Base-by-base conservation (phyloP, 106 monocot genomes). In the Dendrobium chrysotoxum region DNA sequence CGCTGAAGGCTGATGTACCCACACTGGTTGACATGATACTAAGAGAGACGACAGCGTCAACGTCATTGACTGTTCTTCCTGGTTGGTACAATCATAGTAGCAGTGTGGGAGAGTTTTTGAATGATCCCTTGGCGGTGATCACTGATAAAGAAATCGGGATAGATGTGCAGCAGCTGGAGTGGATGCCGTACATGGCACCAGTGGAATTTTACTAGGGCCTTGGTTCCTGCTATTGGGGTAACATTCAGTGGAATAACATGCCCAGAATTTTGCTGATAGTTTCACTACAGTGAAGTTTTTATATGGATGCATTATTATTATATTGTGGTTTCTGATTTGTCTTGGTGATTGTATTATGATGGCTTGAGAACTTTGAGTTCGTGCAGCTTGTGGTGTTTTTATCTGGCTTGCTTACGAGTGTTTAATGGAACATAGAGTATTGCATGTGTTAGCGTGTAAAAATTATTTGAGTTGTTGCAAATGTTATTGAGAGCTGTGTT, bases 111-210 rank as follows among this genome's bases (percentile, higher is more conserved):
- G 84, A 83, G 67, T 53, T 64, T 23, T 86, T 86, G 10, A 88
- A 88, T 67, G 85, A 86, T 31, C 86, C 79, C 71, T 83, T 87
- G n/a, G 83, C 86, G 1, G 58, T 78, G 23, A 86, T 88, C 70
- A 70, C 30, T 1, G 86, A 84, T 5, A 85, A 88, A 1, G 85
- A 84, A 5, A 26, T 86, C 8, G 79, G 86, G 28, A 58, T 88
- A 5, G 86, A 88, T 28, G 77, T 88, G 80, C 87, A 80, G 16
- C 83, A 82, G 15, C 76, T 81, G 61, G 78, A 79, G 3, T 79
- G 83, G 5, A 75, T 86, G 31, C 4, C 76, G 44, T 55, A 46
- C 21, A 57, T 70, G 28, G 80, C 70, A 2, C 82, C 39, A 10
- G 70, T 75, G 40, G 86, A 87, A 0, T 86, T 82, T 7, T 82